Base-by-base conservation (phyloP, 2,329 filamentous ascomycete genomes). In the Sporothrix globosa region DNA sequence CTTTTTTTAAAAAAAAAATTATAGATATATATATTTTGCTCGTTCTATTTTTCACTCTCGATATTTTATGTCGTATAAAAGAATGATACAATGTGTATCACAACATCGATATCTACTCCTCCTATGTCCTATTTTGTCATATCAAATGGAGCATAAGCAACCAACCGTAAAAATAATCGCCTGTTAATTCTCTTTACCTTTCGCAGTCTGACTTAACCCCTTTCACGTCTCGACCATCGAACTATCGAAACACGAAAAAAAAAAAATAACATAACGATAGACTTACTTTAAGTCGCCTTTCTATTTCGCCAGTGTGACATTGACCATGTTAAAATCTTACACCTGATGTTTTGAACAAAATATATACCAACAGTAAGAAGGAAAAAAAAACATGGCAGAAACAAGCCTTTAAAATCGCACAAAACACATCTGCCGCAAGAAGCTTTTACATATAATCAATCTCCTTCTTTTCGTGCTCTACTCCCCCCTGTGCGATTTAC, bases 351-450 rank as follows among this genome's bases (percentile, higher is more conserved):
- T 44, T n/a, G 4, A 27, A 39, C n/a, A 34, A 61, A 17, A 48
- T 68, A 68, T 48, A 68, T 48, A 58, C 52, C 66, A 68, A 68
- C 30, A 68, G 10, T 17, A 9, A 58, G 27, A n/a, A 11, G 9
- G n/a, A 54, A n/a, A 27, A 41, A n/a, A 21, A n/a, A 14, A 44
- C 30, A 44, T 39, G 21, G 30, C 9, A 63, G 19, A 67, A 39
- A 58, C 24, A 50, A 46, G 30, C 46, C 24, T 69, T 52, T 13
- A 48, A 65, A 56, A 68, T 41, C 9, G 48, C 11, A 58, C 1
- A 30, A 67, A 50, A 34, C 13, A 46, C 27, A 46, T 11, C 27
- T 19, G 48, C 9, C 46, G 10, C 19, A 66, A 39, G 10, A 1
- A 4, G 9, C 17, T 34, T 61, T 39, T 44, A 48, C 50, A 41